Percentiles rank a stretch among this genome's conserved stretches.
Conservation (phyloP, 768 basidiomycete species). For the Porpolomopsis calyptriformis region DNA sequence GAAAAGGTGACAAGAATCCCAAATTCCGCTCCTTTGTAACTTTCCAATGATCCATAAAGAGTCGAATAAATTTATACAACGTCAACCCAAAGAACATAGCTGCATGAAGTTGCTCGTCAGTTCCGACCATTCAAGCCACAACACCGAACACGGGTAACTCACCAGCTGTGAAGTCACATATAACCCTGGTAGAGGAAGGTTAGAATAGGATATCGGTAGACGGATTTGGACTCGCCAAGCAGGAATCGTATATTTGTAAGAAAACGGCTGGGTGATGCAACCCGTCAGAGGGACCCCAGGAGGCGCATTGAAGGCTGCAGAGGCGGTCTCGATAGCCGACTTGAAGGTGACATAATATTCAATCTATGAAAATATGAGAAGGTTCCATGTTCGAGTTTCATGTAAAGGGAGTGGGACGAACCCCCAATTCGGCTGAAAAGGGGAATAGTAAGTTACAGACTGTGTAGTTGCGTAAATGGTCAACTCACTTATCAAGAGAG, state of each 20-base stretch:
- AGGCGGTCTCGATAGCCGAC: background rate
- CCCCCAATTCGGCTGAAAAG: background rate
- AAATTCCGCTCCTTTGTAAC: background rate
- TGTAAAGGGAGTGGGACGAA: background rate
- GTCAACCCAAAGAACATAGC: background rate
- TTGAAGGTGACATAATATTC: background rate
- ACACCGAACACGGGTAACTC: no score
- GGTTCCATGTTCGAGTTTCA: background rate
- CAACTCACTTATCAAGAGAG: background rate
- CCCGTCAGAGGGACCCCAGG: background rate
- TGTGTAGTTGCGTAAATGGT: background rate
- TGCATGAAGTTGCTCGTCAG: background rate
- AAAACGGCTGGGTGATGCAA: background rate
- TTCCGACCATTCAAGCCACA: background rate
- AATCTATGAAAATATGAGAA: background rate
- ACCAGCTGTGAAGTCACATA: no score
- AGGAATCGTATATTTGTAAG: background rate
- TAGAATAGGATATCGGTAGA: no score
- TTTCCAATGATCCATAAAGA: background rate
- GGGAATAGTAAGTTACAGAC: background rate
- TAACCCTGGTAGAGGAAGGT: no score
- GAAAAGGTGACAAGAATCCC: background rate
- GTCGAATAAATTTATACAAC: background rate
- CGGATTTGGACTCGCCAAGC: background rate
- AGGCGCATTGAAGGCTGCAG: background rate